Evolutionary conservation across 2,329 filamentous ascomycete species (phyloP), one percentile per base, ranked within the genome.

Genomic region (Malbranchea zuffiana): DNA sequence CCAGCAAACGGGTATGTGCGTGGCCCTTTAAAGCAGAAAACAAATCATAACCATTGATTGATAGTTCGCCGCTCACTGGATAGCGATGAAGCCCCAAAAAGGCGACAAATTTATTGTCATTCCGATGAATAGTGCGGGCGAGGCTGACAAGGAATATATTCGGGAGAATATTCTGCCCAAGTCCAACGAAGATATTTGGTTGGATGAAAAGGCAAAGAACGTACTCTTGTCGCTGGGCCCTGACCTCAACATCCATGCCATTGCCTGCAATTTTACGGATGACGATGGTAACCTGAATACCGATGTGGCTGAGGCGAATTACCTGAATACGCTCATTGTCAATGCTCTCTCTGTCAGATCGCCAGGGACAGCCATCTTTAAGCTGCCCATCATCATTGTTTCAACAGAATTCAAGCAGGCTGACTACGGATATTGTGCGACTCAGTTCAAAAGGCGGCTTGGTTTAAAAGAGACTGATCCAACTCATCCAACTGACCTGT

Each of bases 171-270:
- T 68, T 20, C 48, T 67, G 11, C 42, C 48, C 1, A 59, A 57
- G 31, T 48, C 50, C 1, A 65, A 67, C 32, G 28, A 43, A 1
- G 45, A 59, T 5, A 60, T 68, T 31, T 47, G 59, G 8, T 42
- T 47, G 2, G 49, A 54, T 1, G 36, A 48, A 3, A 55, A 61
- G 13, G 57, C 59, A 0, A 58, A 65, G 45, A 48, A 52, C 4
- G 48, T 67, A 1, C 55, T 69, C 18, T 53, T 59, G 0, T 50
- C 55, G 0, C 42, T 69, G 1, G 65, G 65, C 0, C 66, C 63
- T 0, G 66, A 69, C n/a, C 49, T 64, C 5, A 68, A 65, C 44
- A 67, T 69, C 45, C 67, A 68, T 40, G 57, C 59, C 5, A 65
- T 68, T 33, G 51, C 62, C 0, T 46, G 62, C 17, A 69, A 69